Percentiles rank a stretch among this genome's conserved stretches.
Evolutionary conservation across 2,329 filamentous ascomycete genomes (phyloP).

Genomic region (Alternaria triticimaculans): DNA sequence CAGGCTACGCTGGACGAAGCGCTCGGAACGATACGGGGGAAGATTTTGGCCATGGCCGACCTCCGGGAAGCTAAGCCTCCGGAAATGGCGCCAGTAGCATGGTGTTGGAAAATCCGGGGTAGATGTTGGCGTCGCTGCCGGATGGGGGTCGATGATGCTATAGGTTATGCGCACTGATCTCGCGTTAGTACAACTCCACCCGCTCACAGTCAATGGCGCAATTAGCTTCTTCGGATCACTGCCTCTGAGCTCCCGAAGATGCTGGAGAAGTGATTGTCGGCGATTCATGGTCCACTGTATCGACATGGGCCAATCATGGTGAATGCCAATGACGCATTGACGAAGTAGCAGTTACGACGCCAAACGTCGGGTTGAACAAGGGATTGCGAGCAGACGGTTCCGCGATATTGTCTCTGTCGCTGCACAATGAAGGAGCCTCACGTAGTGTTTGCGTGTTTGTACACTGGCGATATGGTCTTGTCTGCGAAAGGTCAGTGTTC

Average conservation of each 20-base stretch:
- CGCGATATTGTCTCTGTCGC: too few species aligned
- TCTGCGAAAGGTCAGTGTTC: conserved; percentile 3
- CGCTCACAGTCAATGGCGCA: background rate
- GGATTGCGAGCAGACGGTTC: background rate
- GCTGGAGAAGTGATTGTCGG: background rate
- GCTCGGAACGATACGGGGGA: conserved; percentile 27
- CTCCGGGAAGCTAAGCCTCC: conserved; percentile 32
- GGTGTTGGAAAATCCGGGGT: conserved; percentile 41
- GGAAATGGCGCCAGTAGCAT: conserved; percentile 28
- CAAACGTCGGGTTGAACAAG: background rate
- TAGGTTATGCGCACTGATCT: background rate
- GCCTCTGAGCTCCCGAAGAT: background rate
- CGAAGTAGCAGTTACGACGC: background rate
- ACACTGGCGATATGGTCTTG: background rate
- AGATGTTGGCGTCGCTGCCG: conserved; percentile 18
- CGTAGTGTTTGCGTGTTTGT: conserved; percentile 9
- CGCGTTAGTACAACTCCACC: background rate
- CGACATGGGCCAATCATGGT: background rate
- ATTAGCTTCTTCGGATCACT: background rate
- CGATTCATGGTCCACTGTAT: background rate
- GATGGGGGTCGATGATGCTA: conserved; percentile 25
- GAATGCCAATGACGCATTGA: background rate
- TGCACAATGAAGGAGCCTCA: background rate
- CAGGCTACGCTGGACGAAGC: conserved; percentile 24
- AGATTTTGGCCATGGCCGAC: conserved; percentile 17